Evolutionary conservation across 129 eudicot species (phyloP).

Genomic region (Helianthus annuus): HanXRQr2.0-SUNRISE NC_035438.2:14862533-14863032

Average conservation of each 20-base stretch:
- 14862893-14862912: background rate
- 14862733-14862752: slow-evolving; percentile 20
- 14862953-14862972: background rate
- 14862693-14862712: background rate
- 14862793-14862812: background rate
- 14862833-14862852: background rate
- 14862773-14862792: background rate
- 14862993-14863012: background rate
- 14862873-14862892: slow-evolving; percentile 10
- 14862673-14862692: background rate
- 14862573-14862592: background rate
- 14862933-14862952: background rate
- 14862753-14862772: background rate
- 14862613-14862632: background rate
- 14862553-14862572: slow-evolving; percentile 10
- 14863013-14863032: background rate
- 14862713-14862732: background rate
- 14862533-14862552: background rate
- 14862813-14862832: background rate
- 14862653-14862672: background rate
- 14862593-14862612: background rate
- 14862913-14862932: background rate
- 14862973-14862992: background rate
- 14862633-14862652: background rate
- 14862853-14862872: background rate